Percentiles rank a stretch among this genome's conserved stretches.
These are phyloP conservation scores for Lodderomyces oxycetoniae DNA, from an alignment of 1,139 yeast genomes.

Conservation along the genomic window DNA sequence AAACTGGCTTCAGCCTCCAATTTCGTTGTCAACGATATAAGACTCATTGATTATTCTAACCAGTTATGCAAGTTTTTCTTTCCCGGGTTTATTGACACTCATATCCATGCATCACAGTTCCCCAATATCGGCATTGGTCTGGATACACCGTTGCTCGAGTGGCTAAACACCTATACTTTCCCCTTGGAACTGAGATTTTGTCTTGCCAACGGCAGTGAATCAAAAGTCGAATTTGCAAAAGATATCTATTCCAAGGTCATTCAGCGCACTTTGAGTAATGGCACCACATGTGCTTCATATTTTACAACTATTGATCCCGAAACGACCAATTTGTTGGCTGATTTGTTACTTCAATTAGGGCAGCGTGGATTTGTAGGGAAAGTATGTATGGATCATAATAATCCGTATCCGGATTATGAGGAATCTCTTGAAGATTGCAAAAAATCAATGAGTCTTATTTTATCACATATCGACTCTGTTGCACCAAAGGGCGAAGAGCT, in stretches of 20 bases:
- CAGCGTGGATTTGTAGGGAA: slow-evolving; percentile 91
- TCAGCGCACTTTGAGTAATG: slow-evolving; percentile 60
- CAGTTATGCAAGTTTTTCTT: slow-evolving; percentile 52
- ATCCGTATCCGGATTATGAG: slow-evolving; percentile 62
- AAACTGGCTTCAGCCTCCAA: background rate
- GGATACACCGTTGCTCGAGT: slow-evolving; percentile 76
- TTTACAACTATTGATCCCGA: slow-evolving; percentile 81
- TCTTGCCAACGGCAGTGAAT: slow-evolving; percentile 20
- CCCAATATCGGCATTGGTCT: slow-evolving; percentile 94
- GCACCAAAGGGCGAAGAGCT: slow-evolving; percentile 51
- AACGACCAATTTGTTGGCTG: slow-evolving; percentile 74
- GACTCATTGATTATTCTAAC: slow-evolving; percentile 26
- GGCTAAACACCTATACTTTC: slow-evolving; percentile 85
- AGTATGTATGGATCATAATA: slow-evolving; percentile 75
- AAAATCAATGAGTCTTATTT: slow-evolving; percentile 51
- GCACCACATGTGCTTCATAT: slow-evolving; percentile 91
- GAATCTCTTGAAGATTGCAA: slow-evolving; percentile 62
- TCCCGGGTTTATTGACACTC: slow-evolving; percentile 95
- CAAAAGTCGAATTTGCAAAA: slow-evolving; percentile 49
- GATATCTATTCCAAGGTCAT: slow-evolving; percentile 63
- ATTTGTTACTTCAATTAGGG: slow-evolving; percentile 58
- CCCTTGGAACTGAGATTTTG: slow-evolving; percentile 62
- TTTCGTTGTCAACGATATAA: slow-evolving; percentile 1
- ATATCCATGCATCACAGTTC: slow-evolving; percentile 93
- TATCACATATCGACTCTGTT: slow-evolving; percentile 47